phyloP scores from a whole-genome alignment of 139 green algal genomes.

The Closterium sp. region DNA sequence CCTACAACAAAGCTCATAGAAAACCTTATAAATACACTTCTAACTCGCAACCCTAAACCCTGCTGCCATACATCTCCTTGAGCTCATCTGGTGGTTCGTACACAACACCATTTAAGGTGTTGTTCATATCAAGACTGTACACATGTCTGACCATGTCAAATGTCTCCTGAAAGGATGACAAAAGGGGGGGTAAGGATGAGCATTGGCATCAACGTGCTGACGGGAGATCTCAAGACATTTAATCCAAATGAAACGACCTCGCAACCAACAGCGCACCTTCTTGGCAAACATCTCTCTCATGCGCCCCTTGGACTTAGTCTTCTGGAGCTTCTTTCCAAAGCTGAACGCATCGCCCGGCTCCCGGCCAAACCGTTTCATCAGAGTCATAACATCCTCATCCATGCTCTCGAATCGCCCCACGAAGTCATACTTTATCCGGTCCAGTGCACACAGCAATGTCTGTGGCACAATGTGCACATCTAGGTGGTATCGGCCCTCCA shows the following conservation, averaged over 20 bases:
- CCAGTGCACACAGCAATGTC: neutral
- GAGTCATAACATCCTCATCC: neutral
- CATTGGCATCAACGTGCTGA: too few relatives aligned
- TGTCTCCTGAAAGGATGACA: neutral
- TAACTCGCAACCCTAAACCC: too few relatives aligned
- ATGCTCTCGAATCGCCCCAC: neutral
- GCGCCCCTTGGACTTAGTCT: neutral
- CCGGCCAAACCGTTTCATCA: neutral
- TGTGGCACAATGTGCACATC: neutral
- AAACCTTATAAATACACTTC: too few relatives aligned
- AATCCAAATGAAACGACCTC: too few relatives aligned
- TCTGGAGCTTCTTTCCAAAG: neutral
- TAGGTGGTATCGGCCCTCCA: neutral
- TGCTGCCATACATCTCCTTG: neutral
- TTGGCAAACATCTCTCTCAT: neutral
- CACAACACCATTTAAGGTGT: neutral
- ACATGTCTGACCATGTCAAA: neutral
- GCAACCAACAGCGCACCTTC: neutral
- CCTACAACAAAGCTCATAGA: too few relatives aligned
- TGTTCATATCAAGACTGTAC: neutral
- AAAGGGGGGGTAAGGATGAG: neutral
- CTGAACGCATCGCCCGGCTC: neutral
- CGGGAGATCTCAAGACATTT: too few relatives aligned
- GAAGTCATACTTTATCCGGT: neutral
- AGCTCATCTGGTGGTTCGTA: neutral